Conservation (phyloP, 2,329 filamentous ascomycete genomes). For the Colletotrichum camelliae region DNA sequence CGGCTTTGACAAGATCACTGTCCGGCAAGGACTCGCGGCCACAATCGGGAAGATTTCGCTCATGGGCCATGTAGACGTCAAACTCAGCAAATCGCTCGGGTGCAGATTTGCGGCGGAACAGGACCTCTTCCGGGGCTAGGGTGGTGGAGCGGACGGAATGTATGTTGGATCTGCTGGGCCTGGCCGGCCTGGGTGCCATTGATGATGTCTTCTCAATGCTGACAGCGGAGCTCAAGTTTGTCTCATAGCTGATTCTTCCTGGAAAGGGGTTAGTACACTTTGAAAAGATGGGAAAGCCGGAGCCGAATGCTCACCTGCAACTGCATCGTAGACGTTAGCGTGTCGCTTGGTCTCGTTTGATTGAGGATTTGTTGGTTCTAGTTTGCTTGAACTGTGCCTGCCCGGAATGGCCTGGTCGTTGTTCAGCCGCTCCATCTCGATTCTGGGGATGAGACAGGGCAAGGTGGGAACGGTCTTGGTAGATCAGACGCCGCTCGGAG, state of each 20-base stretch:
- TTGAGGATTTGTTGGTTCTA: neutral
- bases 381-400: neutral
- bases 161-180: conserved; percentile 20
- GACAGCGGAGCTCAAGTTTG: neutral
- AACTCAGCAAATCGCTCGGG: conserved; percentile 72
- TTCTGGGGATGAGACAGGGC: neutral
- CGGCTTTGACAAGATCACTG: conserved; percentile 70
- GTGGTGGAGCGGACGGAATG: conserved; percentile 35
- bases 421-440: neutral
- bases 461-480: neutral
- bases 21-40: conserved; percentile 63
- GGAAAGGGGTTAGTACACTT: neutral
- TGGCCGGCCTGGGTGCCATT: neutral
- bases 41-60: conserved; percentile 54
- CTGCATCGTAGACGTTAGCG: conserved; percentile 74
- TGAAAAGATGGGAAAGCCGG: neutral
- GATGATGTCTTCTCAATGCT: neutral
- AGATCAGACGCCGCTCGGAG: neutral
- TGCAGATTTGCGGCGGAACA: conserved; percentile 70
- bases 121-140: conserved; percentile 71
- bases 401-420: neutral
- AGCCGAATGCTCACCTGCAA: conserved; percentile 61
- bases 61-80: conserved; percentile 73
- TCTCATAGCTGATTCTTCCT: conserved; percentile 17
- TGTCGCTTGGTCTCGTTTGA: conserved; percentile 24